These are phyloP conservation scores for Lasiodiplodia gonubiensis DNA, from an alignment of 2,329 filamentous ascomycete species.

Conservation along the genomic window DNA sequence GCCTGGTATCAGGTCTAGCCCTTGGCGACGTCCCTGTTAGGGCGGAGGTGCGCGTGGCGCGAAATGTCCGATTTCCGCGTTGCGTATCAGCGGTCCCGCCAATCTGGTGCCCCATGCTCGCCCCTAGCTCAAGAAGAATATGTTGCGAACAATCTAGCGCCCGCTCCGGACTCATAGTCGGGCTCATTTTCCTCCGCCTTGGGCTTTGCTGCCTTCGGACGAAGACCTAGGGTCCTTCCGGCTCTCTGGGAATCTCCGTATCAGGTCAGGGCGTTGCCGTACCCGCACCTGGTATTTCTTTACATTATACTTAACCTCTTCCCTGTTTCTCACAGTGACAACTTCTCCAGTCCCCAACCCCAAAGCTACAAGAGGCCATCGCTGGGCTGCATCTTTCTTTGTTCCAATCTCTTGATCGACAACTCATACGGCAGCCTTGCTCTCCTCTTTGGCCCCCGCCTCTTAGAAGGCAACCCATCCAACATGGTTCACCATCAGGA, in stretches of 20 bases:
- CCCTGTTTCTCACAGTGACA: slow-evolving; percentile 1
- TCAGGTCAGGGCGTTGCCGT: not conserved
- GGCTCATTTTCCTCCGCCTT: slow-evolving; percentile 5
- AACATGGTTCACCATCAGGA: slow-evolving; percentile 5
- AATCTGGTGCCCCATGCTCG: slow-evolving; percentile 1
- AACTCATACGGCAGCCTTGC: not conserved
- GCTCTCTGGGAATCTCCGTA: slow-evolving; percentile 14
- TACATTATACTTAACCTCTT: slow-evolving; percentile 1
- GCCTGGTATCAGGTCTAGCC: not conserved
- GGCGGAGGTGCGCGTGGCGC: slow-evolving; percentile 3
- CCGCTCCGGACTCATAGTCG: slow-evolving; percentile 5
- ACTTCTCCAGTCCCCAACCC: not conserved
- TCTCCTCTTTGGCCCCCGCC: not conserved
- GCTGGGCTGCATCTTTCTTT: not conserved
- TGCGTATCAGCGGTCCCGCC: not conserved
- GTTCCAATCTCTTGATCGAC: not conserved
- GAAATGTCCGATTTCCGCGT: slow-evolving; percentile 15
- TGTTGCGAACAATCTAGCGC: not conserved
- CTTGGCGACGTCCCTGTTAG: not conserved
- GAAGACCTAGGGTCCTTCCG: not conserved
- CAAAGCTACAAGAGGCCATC: not conserved
- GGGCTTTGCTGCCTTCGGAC: slow-evolving; percentile 9
- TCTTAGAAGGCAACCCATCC: not conserved
- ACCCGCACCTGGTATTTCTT: slow-evolving; percentile 3
- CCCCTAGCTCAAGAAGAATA: not conserved